A percentile compares a stretch with the other conserved stretches of the same genome.
Conservation (phyloP, 176 grass and related monocot species). For the Triticum aestivum region DNA sequence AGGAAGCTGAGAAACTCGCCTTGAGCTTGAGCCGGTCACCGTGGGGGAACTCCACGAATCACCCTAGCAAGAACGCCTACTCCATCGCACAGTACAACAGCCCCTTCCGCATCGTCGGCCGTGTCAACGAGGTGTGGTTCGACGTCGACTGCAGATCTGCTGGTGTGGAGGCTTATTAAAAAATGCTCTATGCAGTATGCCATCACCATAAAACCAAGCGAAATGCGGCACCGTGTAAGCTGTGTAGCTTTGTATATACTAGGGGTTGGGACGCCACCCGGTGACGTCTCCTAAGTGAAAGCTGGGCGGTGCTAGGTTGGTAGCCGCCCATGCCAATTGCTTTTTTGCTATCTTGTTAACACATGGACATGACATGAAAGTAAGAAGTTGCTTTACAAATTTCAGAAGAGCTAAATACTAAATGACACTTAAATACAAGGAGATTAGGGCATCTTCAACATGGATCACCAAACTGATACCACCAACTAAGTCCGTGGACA, state of each 20-base stretch:
- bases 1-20: constrained; percentile 83
- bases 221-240: neutral
- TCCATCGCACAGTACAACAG: constrained; percentile 82
- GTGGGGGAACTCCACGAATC: constrained; percentile 62
- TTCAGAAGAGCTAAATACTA: too few relatives aligned
- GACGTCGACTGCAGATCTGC: constrained; percentile 60
- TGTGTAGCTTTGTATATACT: neutral
- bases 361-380: too few relatives aligned
- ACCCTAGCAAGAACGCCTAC: constrained; percentile 49
- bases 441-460: too few relatives aligned
- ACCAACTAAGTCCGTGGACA: too few relatives aligned
- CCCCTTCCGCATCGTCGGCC: constrained; percentile 60
- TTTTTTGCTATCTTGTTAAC: too few relatives aligned
- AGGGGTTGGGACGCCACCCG: too few relatives aligned
- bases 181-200: constrained; percentile 5
- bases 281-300: too few relatives aligned
- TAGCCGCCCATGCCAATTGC: too few relatives aligned
- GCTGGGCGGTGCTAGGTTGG: too few relatives aligned
- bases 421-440: too few relatives aligned
- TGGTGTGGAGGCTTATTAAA: constrained; percentile 45
- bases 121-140: constrained; percentile 86
- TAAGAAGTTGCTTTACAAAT: too few relatives aligned
- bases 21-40: constrained; percentile 57
- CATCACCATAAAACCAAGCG: neutral
- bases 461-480: too few relatives aligned